Evolutionary conservation across 75 land plant species (phyloP).

Genomic region (Sequoiadendron giganteum): DNA sequence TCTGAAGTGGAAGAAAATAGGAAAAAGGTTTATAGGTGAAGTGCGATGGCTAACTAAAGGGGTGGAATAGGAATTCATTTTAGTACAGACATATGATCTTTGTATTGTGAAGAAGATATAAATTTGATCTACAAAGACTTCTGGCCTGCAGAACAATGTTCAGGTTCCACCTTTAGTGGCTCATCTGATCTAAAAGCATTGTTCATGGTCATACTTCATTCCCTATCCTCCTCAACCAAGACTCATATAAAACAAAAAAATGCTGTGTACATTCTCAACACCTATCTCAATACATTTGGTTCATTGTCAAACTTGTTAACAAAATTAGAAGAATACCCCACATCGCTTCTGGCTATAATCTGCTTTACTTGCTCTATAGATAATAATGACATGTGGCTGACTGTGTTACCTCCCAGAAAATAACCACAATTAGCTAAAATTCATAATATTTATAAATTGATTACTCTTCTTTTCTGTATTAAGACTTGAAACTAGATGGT

Average conservation of each 20-base stretch:
- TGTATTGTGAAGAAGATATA: not conserved
- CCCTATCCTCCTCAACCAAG: not conserved
- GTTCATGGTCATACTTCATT: not conserved
- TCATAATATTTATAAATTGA: no score
- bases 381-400: no score
- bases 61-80: no score
- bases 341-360: no score
- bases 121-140: not conserved
- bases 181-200: not conserved
- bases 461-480: no score
- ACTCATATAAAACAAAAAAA: not conserved
- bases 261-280: not conserved
- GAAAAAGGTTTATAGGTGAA: not conserved
- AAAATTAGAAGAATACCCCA: no score
- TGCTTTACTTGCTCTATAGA: no score
- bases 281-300: not conserved
- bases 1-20: no score
- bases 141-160: not conserved
- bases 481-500: no score
- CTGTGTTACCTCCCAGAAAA: no score
- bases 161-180: not conserved
- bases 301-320: no score
- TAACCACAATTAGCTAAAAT: no score
- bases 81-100: not conserved
- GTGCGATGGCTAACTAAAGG: not conserved